Evolutionary conservation across 164 flowering plant genomes (phyloP), one percentile per base, ranked within the genome.

Genomic region (Litsea cubeba): DNA sequence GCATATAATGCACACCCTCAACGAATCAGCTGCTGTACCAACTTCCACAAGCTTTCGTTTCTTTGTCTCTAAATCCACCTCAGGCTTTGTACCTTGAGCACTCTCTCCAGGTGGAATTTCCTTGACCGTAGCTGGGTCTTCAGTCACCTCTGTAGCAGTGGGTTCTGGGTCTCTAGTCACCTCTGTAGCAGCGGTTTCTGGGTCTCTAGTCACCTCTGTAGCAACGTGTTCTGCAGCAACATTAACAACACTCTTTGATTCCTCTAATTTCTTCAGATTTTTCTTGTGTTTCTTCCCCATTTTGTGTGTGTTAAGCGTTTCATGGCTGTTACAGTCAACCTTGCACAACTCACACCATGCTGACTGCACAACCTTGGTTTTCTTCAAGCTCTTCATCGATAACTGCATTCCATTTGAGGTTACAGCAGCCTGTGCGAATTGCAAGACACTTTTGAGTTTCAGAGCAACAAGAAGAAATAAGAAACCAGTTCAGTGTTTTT

Each of bases 201-300:
- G 32, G 3, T 35, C n/a, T n/a, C 70, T 2, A 5, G 65, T 30
- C 26, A 68, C 25, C 2, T 24, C 23, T 32, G 23, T n/a, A 4
- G 4, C 26, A 23, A 58, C 26, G 1, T 40, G 22, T 12, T 72
- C 6, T 3, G 57, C 4, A 0, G 58, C 62, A 32, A 69, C 24
- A 17, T 22, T n/a, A 65, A 24, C 32, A 2, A 2, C 49, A 51
- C 57, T 81, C 69, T 1, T 70, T 3, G 35, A 25, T 46, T 67
- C n/a, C 62, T 75, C 49, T 2, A 83, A 63, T 70, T 85, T 89
- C 75, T 85, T 84, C 60, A 85, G 20, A 57, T 84, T 88, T 74
- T 83, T 88, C 76, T 73, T 71, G 84, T 91, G 95, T 71, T 83
- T 89, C 82, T 86, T 91, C 50, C 95, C 95, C 63, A 75, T 3